A percentile compares a stretch with the other conserved stretches of the same genome.
Conservation (phyloP, 106 monocot genomes). For the Posidonia australis region DNA sequence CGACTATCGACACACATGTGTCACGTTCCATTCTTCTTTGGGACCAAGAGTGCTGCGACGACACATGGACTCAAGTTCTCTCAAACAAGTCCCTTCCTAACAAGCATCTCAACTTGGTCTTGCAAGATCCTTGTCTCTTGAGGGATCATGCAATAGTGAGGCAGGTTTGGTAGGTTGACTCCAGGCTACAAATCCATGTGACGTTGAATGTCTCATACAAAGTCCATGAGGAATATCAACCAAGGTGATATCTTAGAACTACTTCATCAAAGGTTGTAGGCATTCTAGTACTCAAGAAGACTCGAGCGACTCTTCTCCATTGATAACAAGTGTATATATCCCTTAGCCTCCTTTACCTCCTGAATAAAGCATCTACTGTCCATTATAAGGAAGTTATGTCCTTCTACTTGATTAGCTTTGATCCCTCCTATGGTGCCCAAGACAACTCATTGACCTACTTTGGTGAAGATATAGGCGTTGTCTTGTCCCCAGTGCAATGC, state of each 20-base stretch:
- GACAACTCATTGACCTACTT: background rate
- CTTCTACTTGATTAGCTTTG: too few species aligned
- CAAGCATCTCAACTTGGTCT: background rate
- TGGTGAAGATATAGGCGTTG: too few species aligned
- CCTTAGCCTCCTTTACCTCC: too few species aligned
- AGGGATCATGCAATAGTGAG: background rate
- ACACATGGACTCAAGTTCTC: background rate
- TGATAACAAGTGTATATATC: too few species aligned
- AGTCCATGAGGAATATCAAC: background rate
- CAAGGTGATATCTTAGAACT: background rate
- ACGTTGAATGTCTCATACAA: background rate
- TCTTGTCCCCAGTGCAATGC: too few species aligned
- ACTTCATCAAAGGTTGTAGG: background rate
- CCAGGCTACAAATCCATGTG: background rate
- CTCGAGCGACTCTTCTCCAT: too few species aligned
- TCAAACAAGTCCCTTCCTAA: background rate
- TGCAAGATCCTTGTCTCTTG: background rate
- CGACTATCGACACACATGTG: background rate
- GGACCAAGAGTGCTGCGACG: background rate
- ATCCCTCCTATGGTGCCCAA: too few species aligned
- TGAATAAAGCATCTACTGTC: too few species aligned
- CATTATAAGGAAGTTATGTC: too few species aligned
- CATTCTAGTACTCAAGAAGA: too few species aligned
- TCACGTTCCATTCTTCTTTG: background rate
- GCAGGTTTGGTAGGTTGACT: background rate